A percentile compares a stretch with the other conserved stretches of the same genome.
phyloP scores from a whole-genome alignment of 768 basidiomycete species.

The Lactarius vividus region DNA sequence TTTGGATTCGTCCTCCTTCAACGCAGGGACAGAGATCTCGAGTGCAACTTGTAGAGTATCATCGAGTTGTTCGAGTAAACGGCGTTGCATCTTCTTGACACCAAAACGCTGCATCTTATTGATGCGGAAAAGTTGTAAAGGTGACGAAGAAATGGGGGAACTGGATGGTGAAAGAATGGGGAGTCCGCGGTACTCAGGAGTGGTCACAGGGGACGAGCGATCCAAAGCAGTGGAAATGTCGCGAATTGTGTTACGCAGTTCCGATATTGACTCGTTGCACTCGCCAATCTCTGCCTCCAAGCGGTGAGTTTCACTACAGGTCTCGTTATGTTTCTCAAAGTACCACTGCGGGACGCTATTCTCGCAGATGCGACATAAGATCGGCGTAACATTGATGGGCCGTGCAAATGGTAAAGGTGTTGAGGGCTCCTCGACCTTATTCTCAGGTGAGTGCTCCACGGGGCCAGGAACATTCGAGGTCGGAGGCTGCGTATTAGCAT shows the following conservation, averaged over 20 bases:
- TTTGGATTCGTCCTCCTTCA: conserved; percentile 88
- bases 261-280: conserved; percentile 89
- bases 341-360: conserved; percentile 97
- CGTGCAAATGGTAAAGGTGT: conserved; percentile 75
- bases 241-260: conserved; percentile 82
- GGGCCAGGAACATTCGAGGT: conserved; percentile 36
- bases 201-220: conserved; percentile 59
- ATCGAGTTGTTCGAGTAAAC: conserved; percentile 80
- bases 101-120: conserved; percentile 74
- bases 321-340: conserved; percentile 99
- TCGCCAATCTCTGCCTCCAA: conserved; percentile 93
- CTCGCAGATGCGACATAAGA: conserved; percentile 98
- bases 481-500: conserved; percentile 40
- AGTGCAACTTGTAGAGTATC: conserved; percentile 77
- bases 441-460: conserved; percentile 6
- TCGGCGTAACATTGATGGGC: conserved; percentile 76
- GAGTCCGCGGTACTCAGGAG: conserved; percentile 85
- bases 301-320: conserved; percentile 93
- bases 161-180: conserved; percentile 75
- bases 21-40: conserved; percentile 81
- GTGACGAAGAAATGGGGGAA: conserved; percentile 69
- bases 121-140: conserved; percentile 71
- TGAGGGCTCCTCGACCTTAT: conserved; percentile 36
- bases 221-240: conserved; percentile 74
- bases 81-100: conserved; percentile 78